These are phyloP conservation scores for Vitis hybrid DNA, from an alignment of 177 flowering plant genomes.

Conservation along the genomic window DNA sequence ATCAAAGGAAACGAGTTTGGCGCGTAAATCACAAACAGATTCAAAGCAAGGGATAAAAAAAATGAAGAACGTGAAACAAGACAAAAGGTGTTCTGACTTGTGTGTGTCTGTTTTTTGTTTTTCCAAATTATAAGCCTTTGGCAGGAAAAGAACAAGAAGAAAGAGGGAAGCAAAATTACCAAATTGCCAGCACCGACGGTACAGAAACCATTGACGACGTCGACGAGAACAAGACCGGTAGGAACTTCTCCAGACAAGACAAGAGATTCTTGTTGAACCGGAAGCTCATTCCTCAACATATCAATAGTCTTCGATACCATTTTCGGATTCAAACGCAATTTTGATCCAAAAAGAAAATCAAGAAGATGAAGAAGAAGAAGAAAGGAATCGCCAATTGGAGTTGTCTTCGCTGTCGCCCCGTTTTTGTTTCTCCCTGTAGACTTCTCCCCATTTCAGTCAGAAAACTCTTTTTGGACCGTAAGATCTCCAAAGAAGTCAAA, in stretches of 20 bases:
- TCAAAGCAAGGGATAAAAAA: background rate
- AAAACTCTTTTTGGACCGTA: no score
- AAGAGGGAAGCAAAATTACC: conserved; percentile 25
- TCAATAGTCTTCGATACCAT: conserved; percentile 29
- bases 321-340: background rate
- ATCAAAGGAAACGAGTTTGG: background rate
- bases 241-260: conserved; percentile 33
- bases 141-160: background rate
- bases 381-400: no score
- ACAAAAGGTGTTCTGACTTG: background rate
- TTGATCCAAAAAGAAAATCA: background rate
- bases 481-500: no score
- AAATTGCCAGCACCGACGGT: conserved; percentile 72
- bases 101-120: background rate
- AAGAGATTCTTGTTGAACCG: conserved; percentile 38
- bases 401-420: no score
- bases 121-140: no score
- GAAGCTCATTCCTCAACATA: conserved; percentile 47
- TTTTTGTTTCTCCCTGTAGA: no score
- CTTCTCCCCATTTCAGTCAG: no score
- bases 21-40: background rate
- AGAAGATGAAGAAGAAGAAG: background rate
- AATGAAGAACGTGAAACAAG: background rate
- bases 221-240: conserved; percentile 68
- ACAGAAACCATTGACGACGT: conserved; percentile 74